phyloP scores from a whole-genome alignment of 768 basidiomycete genomes.

The Lactifluus pinguis region DNA sequence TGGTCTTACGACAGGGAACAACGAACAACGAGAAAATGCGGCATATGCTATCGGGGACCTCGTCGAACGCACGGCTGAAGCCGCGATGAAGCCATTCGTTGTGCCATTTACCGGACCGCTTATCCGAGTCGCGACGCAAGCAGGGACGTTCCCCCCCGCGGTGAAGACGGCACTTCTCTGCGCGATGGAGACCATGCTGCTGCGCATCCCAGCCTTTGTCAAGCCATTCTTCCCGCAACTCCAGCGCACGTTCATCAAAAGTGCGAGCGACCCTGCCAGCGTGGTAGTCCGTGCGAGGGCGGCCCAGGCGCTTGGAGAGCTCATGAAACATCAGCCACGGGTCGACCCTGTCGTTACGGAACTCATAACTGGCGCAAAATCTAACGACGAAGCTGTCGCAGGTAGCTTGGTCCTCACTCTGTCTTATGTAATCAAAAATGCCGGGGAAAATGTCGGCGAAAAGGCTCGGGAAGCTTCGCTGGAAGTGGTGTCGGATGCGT shows the following conservation, averaged over 20 bases:
- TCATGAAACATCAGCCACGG: conserved; percentile 86
- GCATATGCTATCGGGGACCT: conserved; percentile 96
- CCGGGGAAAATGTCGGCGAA: conserved; percentile 65
- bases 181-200: conserved; percentile 78
- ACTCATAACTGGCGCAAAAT: conserved; percentile 50
- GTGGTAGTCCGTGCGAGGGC: conserved; percentile 73
- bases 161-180: conserved; percentile 89
- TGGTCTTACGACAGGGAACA: conserved; percentile 88
- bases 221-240: conserved; percentile 98
- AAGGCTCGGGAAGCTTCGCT: conserved; percentile 63
- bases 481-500: conserved; percentile 72
- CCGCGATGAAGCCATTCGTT: conserved; percentile 88
- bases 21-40: conserved; percentile 91
- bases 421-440: conserved; percentile 63
- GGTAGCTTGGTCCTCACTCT: conserved; percentile 70
- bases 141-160: conserved; percentile 80
- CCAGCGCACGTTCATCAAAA: conserved; percentile 94
- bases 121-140: conserved; percentile 89
- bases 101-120: conserved; percentile 93
- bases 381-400: conserved; percentile 61
- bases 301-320: conserved; percentile 72
- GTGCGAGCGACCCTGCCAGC: conserved; percentile 71
- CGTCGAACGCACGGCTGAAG: conserved; percentile 77
- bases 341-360: conserved; percentile 95
- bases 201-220: conserved; percentile 79